Evolutionary conservation across 2,329 filamentous ascomycete genomes (phyloP).

Genomic region (Xylariales sp.): DNA sequence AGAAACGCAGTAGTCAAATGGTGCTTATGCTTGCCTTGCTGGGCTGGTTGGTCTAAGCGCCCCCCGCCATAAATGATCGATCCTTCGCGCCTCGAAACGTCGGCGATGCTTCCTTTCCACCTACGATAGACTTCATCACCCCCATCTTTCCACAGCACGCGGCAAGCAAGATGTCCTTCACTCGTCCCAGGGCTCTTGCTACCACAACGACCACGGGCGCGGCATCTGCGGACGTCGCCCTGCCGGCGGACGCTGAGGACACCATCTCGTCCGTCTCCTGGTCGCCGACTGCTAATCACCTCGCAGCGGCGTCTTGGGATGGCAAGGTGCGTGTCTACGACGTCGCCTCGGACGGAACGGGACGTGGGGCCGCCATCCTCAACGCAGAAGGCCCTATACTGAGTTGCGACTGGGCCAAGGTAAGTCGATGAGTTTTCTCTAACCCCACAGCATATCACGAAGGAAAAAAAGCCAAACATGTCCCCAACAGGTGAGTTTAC

Average conservation of each 20-base stretch:
- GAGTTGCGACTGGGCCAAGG: conserved; percentile 32
- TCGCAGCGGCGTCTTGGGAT: conserved; percentile 33
- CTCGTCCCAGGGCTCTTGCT: background rate
- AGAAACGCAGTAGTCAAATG: too few species aligned
- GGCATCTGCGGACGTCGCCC: conserved; percentile 16
- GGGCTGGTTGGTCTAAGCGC: too few species aligned
- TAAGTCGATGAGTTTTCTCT: conserved; percentile 27
- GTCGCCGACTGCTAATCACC: conserved; percentile 27
- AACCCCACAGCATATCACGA: conserved; percentile 22
- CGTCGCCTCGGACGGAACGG: conserved; percentile 17
- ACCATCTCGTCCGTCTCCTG: conserved; percentile 32
- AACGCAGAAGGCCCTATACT: conserved; percentile 23
- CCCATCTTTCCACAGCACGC: background rate
- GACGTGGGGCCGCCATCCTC: conserved; percentile 20
- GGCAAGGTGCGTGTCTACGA: conserved; percentile 32
- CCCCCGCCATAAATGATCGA: too few species aligned
- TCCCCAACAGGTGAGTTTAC: conserved; percentile 19
- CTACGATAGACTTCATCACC: too few species aligned
- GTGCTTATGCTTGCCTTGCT: too few species aligned
- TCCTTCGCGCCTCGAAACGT: too few species aligned
- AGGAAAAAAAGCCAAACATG: conserved; percentile 16
- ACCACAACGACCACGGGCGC: background rate
- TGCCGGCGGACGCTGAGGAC: conserved; percentile 26
- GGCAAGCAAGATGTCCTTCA: conserved; percentile 5
- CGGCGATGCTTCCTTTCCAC: too few species aligned